These are phyloP conservation scores for Artemisia annua DNA, from an alignment of 129 eudicot species.

Conservation along the genomic window DNA sequence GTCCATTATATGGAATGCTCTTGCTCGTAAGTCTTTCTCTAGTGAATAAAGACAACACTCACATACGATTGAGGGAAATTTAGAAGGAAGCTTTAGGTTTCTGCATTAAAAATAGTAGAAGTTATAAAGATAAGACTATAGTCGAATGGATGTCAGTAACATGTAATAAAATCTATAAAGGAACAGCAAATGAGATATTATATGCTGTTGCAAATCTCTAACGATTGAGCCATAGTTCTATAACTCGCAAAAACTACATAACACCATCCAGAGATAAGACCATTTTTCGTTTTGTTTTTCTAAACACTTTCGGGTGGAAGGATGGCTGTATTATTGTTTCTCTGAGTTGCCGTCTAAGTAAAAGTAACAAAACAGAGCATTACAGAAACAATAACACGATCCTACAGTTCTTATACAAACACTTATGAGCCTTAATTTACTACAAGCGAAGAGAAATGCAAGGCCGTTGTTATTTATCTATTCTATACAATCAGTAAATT, in stretches of 20 bases:
- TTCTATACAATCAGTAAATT: not conserved
- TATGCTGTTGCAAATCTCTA: not conserved
- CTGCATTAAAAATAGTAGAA: conserved; percentile 39
- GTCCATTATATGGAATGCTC: conserved; percentile 91
- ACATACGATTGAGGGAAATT: conserved; percentile 80
- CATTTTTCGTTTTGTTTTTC: not conserved
- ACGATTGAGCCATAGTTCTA: not conserved
- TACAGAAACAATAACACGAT: too few species aligned
- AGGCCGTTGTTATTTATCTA: not conserved
- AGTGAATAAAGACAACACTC: conserved; percentile 85
- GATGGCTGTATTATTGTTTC: not conserved
- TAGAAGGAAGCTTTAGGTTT: conserved; percentile 92
- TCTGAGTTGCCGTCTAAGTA: not conserved
- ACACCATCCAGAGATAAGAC: not conserved
- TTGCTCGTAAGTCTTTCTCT: conserved; percentile 65
- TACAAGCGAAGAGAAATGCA: too few species aligned
- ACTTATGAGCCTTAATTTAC: too few species aligned
- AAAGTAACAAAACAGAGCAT: not conserved
- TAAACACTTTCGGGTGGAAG: not conserved
- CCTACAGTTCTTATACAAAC: too few species aligned
- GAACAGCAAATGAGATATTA: not conserved
- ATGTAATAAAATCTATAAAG: not conserved
- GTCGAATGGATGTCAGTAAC: not conserved
- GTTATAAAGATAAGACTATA: conserved; percentile 1
- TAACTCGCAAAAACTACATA: not conserved